Evolutionary conservation across 805 yeast genomes (phyloP), one percentile per base, ranked within the genome.

Genomic region (Kazachstania taianensis): DNA sequence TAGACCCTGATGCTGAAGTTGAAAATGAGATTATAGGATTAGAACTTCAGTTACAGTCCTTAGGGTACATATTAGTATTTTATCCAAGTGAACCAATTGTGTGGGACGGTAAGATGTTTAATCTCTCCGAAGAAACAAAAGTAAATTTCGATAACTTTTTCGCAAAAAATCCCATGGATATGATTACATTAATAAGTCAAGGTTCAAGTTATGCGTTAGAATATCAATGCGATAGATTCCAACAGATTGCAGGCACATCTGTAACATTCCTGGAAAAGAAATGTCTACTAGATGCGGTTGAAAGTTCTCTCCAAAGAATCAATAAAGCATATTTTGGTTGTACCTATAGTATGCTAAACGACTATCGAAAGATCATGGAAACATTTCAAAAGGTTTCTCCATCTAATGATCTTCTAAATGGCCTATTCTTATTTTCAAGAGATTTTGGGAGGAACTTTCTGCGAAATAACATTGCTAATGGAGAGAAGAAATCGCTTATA

Each of bases 91-190:
- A 82, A 48, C 94, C 96, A 0, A 70, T 87, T 56, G 73, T 82
- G 31, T 89, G 97, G 97, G 86, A 82, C 41, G 96, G 96, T 3
- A 67, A 73, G 13, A 76, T 80, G 42, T 68, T 78, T 27, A 70
- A 75, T 29, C 54, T 82, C 5, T 46, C 59, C 5, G 65, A 67
- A 13, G 46, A 45, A 13, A 40, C 39, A 13, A 17, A 32, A 5
- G 27, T 49, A 10, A 38, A 39, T 4, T 41, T 40, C 7, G 49
- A 44, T 1, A 44, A 50, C 9, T 40, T 50, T 14, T 50, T 51
- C 5, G 18, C 52, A 5, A 47, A 48, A 24, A 35, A 47, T 2
- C 23, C 37, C 9, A 33, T 42, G 5, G 49, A 50, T 19, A 40
- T 52, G 10, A 16, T 54, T 14, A 45, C 49, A 2, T 24, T 55